A percentile compares a stretch with the other conserved stretches of the same genome.
These are phyloP conservation scores for Seminavis robusta DNA, from an alignment of 108 stramenopile genomes.

Conservation along the genomic window DNA sequence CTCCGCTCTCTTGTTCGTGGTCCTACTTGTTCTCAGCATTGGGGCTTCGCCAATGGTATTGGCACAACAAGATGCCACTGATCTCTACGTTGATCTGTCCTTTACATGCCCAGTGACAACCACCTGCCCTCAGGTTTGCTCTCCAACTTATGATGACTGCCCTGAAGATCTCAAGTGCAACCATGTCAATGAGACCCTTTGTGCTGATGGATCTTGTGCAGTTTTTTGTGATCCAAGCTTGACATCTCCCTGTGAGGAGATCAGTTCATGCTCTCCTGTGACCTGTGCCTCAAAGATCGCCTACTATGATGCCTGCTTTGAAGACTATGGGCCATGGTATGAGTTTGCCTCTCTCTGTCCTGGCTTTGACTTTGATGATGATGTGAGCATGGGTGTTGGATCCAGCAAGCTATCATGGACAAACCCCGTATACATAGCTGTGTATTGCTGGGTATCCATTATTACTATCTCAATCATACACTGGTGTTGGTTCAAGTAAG, in stretches of 20 bases:
- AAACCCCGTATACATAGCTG: conserved; percentile 30
- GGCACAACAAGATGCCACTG: too few species aligned
- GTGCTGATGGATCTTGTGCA: conserved; percentile 48
- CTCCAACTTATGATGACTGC: conserved; percentile 26
- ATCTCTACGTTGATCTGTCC: conserved; percentile 12
- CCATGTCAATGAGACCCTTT: conserved; percentile 7
- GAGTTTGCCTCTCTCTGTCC: neutral
- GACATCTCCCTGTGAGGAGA: conserved; percentile 1
- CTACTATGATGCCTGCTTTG: conserved; percentile 4
- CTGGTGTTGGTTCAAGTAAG: conserved; percentile 61
- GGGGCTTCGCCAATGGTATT: too few species aligned
- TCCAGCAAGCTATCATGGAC: conserved; percentile 26
- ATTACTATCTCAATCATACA: conserved; percentile 32
- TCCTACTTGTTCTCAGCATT: too few species aligned
- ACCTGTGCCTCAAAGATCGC: conserved; percentile 13
- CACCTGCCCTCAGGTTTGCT: conserved; percentile 31
- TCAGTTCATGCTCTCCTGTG: conserved; percentile 7
- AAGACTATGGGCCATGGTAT: neutral
- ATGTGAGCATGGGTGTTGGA: conserved; percentile 19
- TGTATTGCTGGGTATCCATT: conserved; percentile 22
- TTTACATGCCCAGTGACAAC: conserved; percentile 6
- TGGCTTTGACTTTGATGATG: conserved; percentile 12
- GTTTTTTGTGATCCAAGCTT: neutral
- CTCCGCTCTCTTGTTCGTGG: too few species aligned
- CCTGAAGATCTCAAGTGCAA: conserved; percentile 25